Evolutionary conservation across 352 stramenopile species (phyloP).

Genomic region (Globisporangium okanoganense): DNA sequence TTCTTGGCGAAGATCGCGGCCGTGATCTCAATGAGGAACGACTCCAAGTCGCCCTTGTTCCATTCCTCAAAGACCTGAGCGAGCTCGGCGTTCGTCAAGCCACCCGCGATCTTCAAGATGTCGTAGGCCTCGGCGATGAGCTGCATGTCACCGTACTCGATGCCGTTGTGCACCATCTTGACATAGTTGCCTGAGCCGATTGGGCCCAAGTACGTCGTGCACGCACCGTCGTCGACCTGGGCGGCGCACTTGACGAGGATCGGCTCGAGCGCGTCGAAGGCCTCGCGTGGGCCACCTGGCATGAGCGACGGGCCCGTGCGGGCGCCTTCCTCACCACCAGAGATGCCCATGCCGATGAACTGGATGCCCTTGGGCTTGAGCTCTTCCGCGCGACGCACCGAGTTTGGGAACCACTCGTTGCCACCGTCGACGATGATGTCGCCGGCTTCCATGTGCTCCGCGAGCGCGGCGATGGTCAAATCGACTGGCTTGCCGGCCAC

Average conservation of each 20-base stretch:
- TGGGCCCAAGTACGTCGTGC: constrained; percentile 96
- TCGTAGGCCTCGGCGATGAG: constrained; percentile 99
- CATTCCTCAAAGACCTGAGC: constrained; percentile 94
- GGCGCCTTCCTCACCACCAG: constrained; percentile 97
- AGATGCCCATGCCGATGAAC: constrained; percentile 99
- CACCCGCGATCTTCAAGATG: constrained; percentile 93
- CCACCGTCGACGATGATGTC: constrained; percentile 99
- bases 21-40: constrained; percentile 99
- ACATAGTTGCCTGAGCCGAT: constrained; percentile 99
- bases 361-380: constrained; percentile 94
- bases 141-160: constrained; percentile 99
- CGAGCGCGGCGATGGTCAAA: constrained; percentile 84
- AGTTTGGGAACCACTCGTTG: constrained; percentile 99
- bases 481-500: constrained; percentile 97
- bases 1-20: constrained; percentile 96
- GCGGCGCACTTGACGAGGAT: constrained; percentile 98
- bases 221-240: constrained; percentile 93
- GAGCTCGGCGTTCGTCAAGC: constrained; percentile 90
- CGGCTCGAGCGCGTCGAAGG: constrained; percentile 95
- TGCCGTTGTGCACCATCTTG: constrained; percentile 99
- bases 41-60: constrained; percentile 96
- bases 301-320: constrained; percentile 98
- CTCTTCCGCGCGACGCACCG: constrained; percentile 90
- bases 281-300: constrained; percentile 94
- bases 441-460: constrained; percentile 87